phyloP scores from a whole-genome alignment of 345 rosid genomes.

The Lepidium aucheri region DNA sequence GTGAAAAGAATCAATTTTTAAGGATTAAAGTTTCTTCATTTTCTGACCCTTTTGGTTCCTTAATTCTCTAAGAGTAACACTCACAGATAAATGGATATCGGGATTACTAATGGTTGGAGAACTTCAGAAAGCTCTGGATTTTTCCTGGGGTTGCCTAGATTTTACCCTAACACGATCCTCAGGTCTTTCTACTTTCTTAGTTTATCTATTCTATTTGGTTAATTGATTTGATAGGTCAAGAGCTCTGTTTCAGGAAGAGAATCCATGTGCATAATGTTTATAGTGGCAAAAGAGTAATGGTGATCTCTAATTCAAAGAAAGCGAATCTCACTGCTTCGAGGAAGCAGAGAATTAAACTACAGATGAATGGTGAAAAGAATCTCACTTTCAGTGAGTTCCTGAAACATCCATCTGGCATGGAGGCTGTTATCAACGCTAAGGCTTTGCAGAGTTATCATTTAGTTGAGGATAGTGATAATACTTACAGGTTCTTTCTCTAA shows the following conservation, averaged over 20 bases:
- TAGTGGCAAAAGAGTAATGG: not conserved
- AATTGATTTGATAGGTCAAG: not conserved
- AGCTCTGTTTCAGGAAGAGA: conserved; percentile 17
- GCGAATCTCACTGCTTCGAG: conserved; percentile 63
- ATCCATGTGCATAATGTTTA: not conserved
- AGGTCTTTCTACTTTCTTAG: conserved; percentile 7
- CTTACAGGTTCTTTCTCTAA: conserved; percentile 47
- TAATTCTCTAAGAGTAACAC: not conserved
- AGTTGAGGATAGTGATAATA: conserved; percentile 35
- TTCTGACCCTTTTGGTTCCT: not conserved
- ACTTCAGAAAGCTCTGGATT: not conserved
- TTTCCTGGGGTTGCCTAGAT: not conserved
- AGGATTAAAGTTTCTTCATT: not conserved
- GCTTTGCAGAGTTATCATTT: conserved; percentile 50
- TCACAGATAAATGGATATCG: conserved; percentile 11
- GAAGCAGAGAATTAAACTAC: conserved; percentile 47
- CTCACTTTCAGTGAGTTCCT: conserved; percentile 51
- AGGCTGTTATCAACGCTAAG: conserved; percentile 58
- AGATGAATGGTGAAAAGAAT: conserved; percentile 24
- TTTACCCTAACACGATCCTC: not conserved
- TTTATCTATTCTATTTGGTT: not conserved
- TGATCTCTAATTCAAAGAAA: conserved; percentile 33
- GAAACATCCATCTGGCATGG: conserved; percentile 59
- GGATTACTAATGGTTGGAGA: conserved; percentile 16
- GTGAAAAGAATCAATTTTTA: not conserved